These are phyloP conservation scores for Nymphaea thermarum DNA, from an alignment of 164 flowering plant genomes.

Conservation along the genomic window DNA sequence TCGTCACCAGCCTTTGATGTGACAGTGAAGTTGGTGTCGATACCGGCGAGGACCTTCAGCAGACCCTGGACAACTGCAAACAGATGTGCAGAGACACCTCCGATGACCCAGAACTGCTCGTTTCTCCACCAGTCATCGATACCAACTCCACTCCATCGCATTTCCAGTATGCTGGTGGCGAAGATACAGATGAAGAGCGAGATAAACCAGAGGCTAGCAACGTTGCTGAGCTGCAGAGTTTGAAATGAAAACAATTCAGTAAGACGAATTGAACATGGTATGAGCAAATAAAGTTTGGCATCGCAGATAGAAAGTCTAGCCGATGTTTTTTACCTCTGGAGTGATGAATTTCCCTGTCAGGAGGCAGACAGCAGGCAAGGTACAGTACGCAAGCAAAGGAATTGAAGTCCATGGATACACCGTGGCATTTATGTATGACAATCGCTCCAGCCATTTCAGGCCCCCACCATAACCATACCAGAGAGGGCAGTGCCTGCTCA, in stretches of 20 bases:
- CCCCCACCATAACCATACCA: slow-evolving; percentile 67
- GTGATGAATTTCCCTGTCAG: slow-evolving; percentile 58
- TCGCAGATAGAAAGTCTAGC: background rate
- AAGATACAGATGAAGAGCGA: slow-evolving; percentile 52
- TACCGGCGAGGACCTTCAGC: slow-evolving; percentile 52
- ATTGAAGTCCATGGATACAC: slow-evolving; percentile 57
- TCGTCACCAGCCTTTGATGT: slow-evolving; percentile 57
- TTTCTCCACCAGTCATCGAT: slow-evolving; percentile 71
- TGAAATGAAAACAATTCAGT: background rate
- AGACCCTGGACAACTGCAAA: slow-evolving; percentile 62
- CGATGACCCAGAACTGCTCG: slow-evolving; percentile 70
- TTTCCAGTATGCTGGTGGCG: slow-evolving; percentile 45
- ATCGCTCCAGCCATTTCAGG: slow-evolving; percentile 46
- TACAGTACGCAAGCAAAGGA: slow-evolving; percentile 57
- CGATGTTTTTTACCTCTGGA: slow-evolving; percentile 29
- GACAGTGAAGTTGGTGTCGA: slow-evolving; percentile 49
- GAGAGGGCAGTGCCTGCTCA: slow-evolving; percentile 59
- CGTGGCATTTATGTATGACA: slow-evolving; percentile 47
- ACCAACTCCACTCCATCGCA: slow-evolving; percentile 71
- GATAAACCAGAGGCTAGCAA: slow-evolving; percentile 54
- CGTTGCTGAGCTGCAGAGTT: slow-evolving; percentile 43
- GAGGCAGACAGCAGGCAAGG: slow-evolving; percentile 58
- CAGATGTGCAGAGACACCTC: slow-evolving; percentile 54
- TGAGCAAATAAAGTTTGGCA: background rate
- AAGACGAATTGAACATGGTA: background rate